Evolutionary conservation across 2,329 filamentous ascomycete species (phyloP).

Genomic region (Penicillium glabrum): DNA sequence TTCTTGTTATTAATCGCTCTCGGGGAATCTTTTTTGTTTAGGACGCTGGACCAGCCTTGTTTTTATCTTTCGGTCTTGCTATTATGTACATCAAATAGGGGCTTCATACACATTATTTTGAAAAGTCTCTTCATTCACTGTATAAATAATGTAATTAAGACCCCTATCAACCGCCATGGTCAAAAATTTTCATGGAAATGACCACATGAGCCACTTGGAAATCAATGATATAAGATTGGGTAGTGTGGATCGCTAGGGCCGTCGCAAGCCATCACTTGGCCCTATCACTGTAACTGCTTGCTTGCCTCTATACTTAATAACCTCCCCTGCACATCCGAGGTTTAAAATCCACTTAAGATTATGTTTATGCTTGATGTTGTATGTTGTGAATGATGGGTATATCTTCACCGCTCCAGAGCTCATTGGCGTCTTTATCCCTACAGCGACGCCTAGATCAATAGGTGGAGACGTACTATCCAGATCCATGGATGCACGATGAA

Average conservation of each 20-base stretch:
- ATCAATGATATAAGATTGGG: too few species aligned
- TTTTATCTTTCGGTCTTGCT: neutral
- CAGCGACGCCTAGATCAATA: neutral
- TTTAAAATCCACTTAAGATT: neutral
- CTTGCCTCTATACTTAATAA: neutral
- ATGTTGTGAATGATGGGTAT: constrained; percentile 3
- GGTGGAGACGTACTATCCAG: neutral
- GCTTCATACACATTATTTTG: neutral
- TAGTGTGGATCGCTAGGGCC: neutral
- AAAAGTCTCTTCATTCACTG: neutral
- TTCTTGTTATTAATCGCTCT: neutral
- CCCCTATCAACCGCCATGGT: too few species aligned
- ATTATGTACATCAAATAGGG: neutral
- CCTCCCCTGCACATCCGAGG: neutral
- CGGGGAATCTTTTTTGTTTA: neutral
- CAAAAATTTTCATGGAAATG: too few species aligned
- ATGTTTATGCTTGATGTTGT: neutral
- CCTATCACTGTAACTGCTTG: neutral
- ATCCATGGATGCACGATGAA: too few species aligned
- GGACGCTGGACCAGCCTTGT: neutral
- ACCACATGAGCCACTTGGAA: too few species aligned
- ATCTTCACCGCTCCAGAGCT: neutral
- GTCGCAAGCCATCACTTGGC: neutral
- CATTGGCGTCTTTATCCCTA: neutral
- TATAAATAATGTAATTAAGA: neutral